These are phyloP conservation scores for Ulota crispa DNA, from an alignment of 225 moss, liverwort and hornwort species.

Conservation along the genomic window DNA sequence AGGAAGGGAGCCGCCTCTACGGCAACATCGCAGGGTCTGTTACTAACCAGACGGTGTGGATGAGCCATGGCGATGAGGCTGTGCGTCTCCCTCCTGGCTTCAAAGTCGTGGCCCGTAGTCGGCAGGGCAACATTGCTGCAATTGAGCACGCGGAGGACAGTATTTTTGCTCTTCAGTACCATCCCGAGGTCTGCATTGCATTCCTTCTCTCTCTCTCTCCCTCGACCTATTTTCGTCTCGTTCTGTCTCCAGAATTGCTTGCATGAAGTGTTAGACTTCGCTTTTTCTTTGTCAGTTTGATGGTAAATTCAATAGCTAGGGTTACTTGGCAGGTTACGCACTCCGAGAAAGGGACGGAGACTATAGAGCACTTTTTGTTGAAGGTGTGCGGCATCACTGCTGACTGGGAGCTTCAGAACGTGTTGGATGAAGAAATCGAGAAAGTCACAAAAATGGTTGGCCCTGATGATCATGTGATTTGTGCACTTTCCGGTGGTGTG, in stretches of 20 bases:
- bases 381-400: constrained; percentile 65
- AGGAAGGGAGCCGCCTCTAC: constrained; percentile 53
- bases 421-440: constrained; percentile 67
- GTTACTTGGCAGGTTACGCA: constrained; percentile 65
- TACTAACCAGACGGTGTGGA: constrained; percentile 76
- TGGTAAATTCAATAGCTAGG: not conserved
- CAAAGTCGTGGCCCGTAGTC: constrained; percentile 63
- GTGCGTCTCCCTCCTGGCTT: constrained; percentile 73
- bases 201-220: not conserved
- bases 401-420: constrained; percentile 83
- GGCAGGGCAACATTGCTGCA: constrained; percentile 79
- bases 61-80: constrained; percentile 96
- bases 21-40: constrained; percentile 33
- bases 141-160: constrained; percentile 63
- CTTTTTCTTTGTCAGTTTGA: not conserved
- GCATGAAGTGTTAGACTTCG: no score
- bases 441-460: constrained; percentile 54
- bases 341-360: constrained; percentile 71
- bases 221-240: no score
- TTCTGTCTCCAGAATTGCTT: no score
- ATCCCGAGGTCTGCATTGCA: constrained; percentile 66
- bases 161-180: constrained; percentile 84
- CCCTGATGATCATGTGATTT: constrained; percentile 66
- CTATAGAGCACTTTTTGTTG: constrained; percentile 61
- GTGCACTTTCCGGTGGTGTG: constrained; percentile 88